These are phyloP conservation scores for Cytidiella melzeri DNA, from an alignment of 768 basidiomycete genomes.

Conservation along the genomic window DNA sequence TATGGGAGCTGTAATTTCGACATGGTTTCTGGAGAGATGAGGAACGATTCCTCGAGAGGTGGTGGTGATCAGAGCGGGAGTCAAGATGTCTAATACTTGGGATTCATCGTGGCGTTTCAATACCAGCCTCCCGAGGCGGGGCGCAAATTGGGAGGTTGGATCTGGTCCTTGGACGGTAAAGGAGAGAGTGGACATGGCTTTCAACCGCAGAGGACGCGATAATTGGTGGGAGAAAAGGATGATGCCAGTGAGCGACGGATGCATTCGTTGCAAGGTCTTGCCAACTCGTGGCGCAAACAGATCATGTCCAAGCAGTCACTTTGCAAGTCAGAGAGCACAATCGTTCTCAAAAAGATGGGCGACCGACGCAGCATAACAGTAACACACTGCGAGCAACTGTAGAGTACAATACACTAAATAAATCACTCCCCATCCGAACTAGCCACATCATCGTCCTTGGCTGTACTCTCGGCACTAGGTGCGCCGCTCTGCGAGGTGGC, in stretches of 20 bases:
- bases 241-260: no score
- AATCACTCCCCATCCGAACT: constrained; percentile 41
- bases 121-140: constrained; percentile 17
- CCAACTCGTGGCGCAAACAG: no score
- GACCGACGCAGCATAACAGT: no score
- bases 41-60: constrained; percentile 73
- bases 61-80: constrained; percentile 54
- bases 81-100: constrained; percentile 35
- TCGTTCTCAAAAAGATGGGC: no score
- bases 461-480: constrained; percentile 1
- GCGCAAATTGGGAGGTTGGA: constrained; percentile 12
- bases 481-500: background rate
- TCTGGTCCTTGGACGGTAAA: background rate
- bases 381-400: no score
- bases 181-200: background rate
- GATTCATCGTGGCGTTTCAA: constrained; percentile 15
- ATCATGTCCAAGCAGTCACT: no score
- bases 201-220: background rate
- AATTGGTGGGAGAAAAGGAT: background rate
- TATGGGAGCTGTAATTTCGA: constrained; percentile 39
- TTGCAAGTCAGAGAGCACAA: no score
- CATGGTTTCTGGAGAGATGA: constrained; percentile 66
- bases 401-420: constrained; percentile 4
- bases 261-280: no score
- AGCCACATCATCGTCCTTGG: constrained; percentile 45